Conservation (phyloP, 805 yeast species). For the Lipomyces starkeyi region DNA sequence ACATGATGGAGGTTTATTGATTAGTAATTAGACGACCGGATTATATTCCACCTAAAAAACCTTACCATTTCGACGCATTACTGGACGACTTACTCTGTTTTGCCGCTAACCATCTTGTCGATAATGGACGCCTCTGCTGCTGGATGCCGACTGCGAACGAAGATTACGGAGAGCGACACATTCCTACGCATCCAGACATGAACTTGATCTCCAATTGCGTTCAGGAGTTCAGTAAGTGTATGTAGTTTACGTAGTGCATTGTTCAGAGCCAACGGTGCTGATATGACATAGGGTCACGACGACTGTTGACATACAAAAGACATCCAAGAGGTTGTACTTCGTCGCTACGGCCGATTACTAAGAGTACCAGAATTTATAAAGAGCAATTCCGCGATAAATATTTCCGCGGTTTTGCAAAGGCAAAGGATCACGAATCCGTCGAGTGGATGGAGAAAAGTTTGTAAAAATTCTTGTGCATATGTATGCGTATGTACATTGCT, state of each 20-base stretch:
- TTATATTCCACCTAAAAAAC: constrained; percentile 91
- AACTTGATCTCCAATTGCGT: constrained; percentile 75
- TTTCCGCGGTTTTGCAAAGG: constrained; percentile 61
- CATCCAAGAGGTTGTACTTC: constrained; percentile 50
- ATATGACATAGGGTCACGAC: constrained; percentile 67
- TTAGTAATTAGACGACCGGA: constrained; percentile 79
- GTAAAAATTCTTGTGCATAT: not conserved
- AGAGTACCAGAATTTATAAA: constrained; percentile 47
- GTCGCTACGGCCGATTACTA: constrained; percentile 52
- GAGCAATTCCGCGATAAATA: constrained; percentile 79
- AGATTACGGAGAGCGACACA: constrained; percentile 67
- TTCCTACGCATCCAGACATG: constrained; percentile 79
- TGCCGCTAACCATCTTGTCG: constrained; percentile 71
- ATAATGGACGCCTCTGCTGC: constrained; percentile 82
- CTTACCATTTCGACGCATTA: constrained; percentile 77
- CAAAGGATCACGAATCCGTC: not conserved
- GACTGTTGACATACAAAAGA: constrained; percentile 80
- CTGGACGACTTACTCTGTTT: constrained; percentile 78
- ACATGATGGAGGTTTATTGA: constrained; percentile 51
- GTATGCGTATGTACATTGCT: not conserved
- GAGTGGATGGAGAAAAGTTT: not conserved
- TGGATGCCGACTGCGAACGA: constrained; percentile 99
- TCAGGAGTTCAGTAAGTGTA: constrained; percentile 81
- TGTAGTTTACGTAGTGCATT: not conserved
- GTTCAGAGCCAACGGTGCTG: not conserved